phyloP scores from a whole-genome alignment of 352 stramenopile genomes.

The Globisporangium recalcitrans region DNA sequence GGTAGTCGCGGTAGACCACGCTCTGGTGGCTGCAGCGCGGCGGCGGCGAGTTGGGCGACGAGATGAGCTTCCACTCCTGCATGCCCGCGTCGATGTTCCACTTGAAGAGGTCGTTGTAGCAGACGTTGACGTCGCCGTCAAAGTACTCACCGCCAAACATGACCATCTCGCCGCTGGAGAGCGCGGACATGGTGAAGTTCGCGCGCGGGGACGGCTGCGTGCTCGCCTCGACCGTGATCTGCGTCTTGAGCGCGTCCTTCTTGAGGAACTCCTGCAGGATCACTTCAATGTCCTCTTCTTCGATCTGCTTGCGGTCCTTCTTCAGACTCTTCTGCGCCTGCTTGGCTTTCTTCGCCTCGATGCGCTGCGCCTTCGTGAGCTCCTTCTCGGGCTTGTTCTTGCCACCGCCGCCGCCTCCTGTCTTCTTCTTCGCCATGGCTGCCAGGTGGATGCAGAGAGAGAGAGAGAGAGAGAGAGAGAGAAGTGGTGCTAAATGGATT shows the following conservation, averaged over 20 bases:
- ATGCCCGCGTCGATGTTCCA: constrained; percentile 85
- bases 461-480: neutral
- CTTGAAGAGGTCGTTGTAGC: constrained; percentile 95
- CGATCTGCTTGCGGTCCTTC: constrained; percentile 71
- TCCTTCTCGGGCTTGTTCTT: constrained; percentile 63
- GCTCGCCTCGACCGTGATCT: constrained; percentile 48
- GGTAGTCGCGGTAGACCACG: constrained; percentile 90
- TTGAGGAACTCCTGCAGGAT: constrained; percentile 77
- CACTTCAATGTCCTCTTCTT: constrained; percentile 80
- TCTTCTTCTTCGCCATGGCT: constrained; percentile 71
- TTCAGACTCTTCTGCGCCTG: constrained; percentile 67
- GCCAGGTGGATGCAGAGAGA: neutral
- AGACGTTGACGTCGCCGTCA: constrained; percentile 94
- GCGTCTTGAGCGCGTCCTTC: constrained; percentile 65
- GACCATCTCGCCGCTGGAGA: constrained; percentile 77
- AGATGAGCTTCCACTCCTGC: constrained; percentile 82
- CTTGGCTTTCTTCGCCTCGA: constrained; percentile 82
- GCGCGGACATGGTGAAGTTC: constrained; percentile 76
- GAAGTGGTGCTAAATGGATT: neutral
- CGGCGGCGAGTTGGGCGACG: constrained; percentile 82
- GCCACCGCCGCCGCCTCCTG: constrained; percentile 18
- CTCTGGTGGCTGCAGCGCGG: constrained; percentile 94
- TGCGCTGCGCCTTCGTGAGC: constrained; percentile 61
- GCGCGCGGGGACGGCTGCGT: constrained; percentile 59
- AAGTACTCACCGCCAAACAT: constrained; percentile 98